Conservation (phyloP, 805 yeast genomes). For the Candida nanaspora region DNA sequence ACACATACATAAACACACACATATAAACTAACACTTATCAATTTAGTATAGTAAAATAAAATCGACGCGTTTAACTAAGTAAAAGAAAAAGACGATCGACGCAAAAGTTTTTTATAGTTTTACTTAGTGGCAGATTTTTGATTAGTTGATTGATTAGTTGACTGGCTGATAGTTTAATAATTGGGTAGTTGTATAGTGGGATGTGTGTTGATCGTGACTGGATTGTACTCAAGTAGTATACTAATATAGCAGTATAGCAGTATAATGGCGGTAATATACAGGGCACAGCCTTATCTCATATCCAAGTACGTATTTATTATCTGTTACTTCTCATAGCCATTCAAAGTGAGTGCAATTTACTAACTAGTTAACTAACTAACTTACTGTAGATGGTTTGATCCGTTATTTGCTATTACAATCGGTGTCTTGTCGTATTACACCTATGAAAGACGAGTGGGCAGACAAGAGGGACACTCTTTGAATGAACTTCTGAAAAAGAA, state of each 20-base stretch:
- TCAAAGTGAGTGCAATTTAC: not conserved
- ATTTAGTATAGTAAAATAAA: not conserved
- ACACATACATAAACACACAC: too few species aligned
- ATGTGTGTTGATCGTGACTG: too few species aligned
- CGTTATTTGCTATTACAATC: constrained; percentile 52
- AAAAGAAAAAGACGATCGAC: too few species aligned
- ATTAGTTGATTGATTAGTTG: too few species aligned
- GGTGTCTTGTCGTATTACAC: constrained; percentile 60
- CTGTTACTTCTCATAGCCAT: not conserved
- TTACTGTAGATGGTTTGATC: constrained; percentile 44
- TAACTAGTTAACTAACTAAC: constrained; percentile 2
- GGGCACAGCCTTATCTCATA: constrained; percentile 36
- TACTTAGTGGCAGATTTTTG: too few species aligned
- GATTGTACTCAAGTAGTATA: too few species aligned
- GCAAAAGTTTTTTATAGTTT: too few species aligned
- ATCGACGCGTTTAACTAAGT: not conserved
- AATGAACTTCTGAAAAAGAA: constrained; percentile 41
- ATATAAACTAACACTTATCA: too few species aligned
- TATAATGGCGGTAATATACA: constrained; percentile 14
- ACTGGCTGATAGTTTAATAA: too few species aligned
- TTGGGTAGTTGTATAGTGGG: too few species aligned
- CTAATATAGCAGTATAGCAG: too few species aligned
- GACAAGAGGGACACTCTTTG: constrained; percentile 54
- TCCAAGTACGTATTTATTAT: constrained; percentile 26
- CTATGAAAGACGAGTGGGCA: constrained; percentile 51